Evolutionary conservation across 768 basidiomycete species (phyloP).

Genomic region (Boletus reticulatus): DNA sequence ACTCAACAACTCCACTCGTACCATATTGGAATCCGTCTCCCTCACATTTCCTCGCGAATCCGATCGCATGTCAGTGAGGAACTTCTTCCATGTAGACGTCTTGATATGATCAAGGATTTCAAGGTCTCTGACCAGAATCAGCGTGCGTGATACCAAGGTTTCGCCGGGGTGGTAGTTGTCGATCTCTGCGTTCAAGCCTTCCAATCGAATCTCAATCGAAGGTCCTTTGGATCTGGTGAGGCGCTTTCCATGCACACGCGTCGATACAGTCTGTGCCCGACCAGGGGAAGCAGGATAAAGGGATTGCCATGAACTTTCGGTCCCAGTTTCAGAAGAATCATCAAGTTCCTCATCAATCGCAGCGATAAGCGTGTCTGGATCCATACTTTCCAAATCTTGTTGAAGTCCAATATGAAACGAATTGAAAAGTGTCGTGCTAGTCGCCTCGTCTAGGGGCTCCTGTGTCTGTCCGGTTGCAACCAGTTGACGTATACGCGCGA

Average conservation of each 20-base stretch:
- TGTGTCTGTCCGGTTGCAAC: slow-evolving; percentile 87
- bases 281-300: slow-evolving; percentile 54
- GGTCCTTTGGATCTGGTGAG: slow-evolving; percentile 73
- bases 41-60: slow-evolving; percentile 87
- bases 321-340: slow-evolving; percentile 69
- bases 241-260: slow-evolving; percentile 52
- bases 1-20: slow-evolving; percentile 75
- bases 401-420: slow-evolving; percentile 93
- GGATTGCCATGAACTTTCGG: slow-evolving; percentile 90
- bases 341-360: slow-evolving; percentile 92
- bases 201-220: slow-evolving; percentile 81
- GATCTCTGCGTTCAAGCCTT: slow-evolving; percentile 60
- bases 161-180: slow-evolving; percentile 60
- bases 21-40: slow-evolving; percentile 93
- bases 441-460: slow-evolving; percentile 69
- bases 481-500: slow-evolving; percentile 89
- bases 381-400: slow-evolving; percentile 68
- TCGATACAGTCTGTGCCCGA: slow-evolving; percentile 30
- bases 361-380: slow-evolving; percentile 75
- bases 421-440: slow-evolving; percentile 83
- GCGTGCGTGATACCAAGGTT: slow-evolving; percentile 59
- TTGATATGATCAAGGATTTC: slow-evolving; percentile 98
- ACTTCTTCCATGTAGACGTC: slow-evolving; percentile 98
- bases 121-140: slow-evolving; percentile 66
- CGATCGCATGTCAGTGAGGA: slow-evolving; percentile 80